A percentile compares a stretch with the other conserved stretches of the same genome.
Conservation (phyloP, 306 rosid species). For the Benincasa hispida region DNA sequence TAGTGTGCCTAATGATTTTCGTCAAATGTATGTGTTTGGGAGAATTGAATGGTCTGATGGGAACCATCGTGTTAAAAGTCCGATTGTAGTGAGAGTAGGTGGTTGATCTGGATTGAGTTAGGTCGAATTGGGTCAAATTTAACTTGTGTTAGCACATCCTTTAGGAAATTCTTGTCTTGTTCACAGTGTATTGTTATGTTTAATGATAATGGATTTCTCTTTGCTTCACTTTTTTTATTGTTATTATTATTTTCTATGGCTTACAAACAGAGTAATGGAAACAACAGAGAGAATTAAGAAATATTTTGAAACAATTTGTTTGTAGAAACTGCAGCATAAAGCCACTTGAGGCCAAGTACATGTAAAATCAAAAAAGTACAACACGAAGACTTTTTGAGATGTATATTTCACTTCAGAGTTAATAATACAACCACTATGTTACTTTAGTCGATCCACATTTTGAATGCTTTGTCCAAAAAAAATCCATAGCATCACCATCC, state of each 20-base stretch:
- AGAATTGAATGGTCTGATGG: slow-evolving; percentile 28
- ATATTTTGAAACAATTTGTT: no score
- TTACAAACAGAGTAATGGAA: not conserved
- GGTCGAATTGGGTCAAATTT: not conserved
- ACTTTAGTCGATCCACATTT: no score
- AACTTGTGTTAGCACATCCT: not conserved
- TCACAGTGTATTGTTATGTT: not conserved
- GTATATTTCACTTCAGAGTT: no score
- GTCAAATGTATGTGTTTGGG: slow-evolving; percentile 11
- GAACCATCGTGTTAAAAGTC: not conserved
- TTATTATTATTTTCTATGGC: no score
- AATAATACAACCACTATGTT: no score
- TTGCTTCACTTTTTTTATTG: not conserved
- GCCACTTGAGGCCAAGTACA: no score
- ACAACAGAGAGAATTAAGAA: no score
- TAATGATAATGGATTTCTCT: not conserved
- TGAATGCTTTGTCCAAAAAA: no score
- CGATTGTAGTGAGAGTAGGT: not conserved
- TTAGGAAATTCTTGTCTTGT: not conserved
- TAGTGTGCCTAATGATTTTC: no score
- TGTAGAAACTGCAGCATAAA: not conserved
- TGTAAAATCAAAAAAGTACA: no score
- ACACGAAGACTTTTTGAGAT: no score
- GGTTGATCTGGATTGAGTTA: not conserved
- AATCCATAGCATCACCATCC: no score